Base-by-base conservation (phyloP, 345 rosid species). In the Hibiscus trionum region DNA sequence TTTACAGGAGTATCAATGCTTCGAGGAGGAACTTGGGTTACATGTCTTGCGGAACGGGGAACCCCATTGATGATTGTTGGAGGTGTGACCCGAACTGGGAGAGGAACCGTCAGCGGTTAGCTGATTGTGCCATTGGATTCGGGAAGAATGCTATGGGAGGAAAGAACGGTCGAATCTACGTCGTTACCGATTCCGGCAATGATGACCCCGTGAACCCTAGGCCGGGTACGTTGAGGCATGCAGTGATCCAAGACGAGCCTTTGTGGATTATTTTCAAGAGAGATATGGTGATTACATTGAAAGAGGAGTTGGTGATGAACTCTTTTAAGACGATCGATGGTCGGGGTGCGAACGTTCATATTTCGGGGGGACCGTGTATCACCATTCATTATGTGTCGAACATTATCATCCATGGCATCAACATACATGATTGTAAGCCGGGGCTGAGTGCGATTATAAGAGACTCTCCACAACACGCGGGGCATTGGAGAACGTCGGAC, bases 41-140 rank as follows among this genome's bases (percentile, higher is more conserved):
- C 81, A 71, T 86, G 16, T 83, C 96, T 0, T 88, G 96, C 14
- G 81, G 87, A 27, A 84, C 86, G 0, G 93, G 92, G 0, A 90
- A 90, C 72, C 96, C 96, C 0, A 87, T 90, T 0, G 96, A 90
- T 1, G 93, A 90, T 63, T 90, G 96, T 72, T 90, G 96, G 96
- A 68, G 96, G 73, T 90, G 93, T 69, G 86, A 87, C 71, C 83
- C 87, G 0, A 88, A 86, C 14, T 90, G 96, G 96, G 91, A 87
- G 75, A 79, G 64, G 16, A 87, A 90, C 77, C 88, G 93, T 0
- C 84, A 87, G 62, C 60, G 80, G 31, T 59, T 90, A 65, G 93
- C 96, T 0, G 91, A 87, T 50, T 90, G 96, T 35, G 96, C 88
- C 5, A 88, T 90, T 1, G 96, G 96, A 5, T 90, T 90, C 42